Evolutionary conservation across 352 stramenopile genomes (phyloP).

Genomic region (Phytophthora aleatoria): DNA sequence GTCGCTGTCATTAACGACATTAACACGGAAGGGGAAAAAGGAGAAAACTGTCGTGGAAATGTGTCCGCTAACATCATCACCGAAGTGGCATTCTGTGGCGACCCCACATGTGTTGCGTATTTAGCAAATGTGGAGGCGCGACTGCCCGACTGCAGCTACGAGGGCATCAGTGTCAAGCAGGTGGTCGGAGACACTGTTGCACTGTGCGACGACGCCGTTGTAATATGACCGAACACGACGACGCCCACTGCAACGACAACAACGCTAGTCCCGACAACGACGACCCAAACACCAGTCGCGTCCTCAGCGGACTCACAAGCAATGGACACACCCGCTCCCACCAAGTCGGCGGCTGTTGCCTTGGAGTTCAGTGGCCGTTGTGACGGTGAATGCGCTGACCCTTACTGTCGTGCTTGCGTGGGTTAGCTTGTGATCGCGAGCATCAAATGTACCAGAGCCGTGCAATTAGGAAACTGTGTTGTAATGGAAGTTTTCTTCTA

Average conservation of each 20-base stretch:
- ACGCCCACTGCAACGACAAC: not conserved
- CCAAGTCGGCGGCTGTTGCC: not conserved
- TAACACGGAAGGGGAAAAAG: not conserved
- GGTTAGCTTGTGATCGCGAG: not conserved
- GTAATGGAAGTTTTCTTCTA: no score
- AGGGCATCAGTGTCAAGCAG: not conserved
- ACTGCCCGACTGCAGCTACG: not conserved
- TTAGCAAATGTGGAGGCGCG: not conserved
- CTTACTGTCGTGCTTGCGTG: not conserved
- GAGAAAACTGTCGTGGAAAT: not conserved
- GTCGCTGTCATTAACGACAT: not conserved
- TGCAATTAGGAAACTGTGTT: no score
- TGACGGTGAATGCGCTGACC: not conserved
- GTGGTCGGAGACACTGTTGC: not conserved
- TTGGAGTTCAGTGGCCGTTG: not conserved
- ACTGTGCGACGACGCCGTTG: not conserved
- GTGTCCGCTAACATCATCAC: not conserved
- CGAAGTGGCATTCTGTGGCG: not conserved
- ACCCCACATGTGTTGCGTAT: not conserved
- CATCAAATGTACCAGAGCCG: not conserved
- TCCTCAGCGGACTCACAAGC: conserved; percentile 7
- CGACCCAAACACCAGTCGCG: conserved; percentile 4
- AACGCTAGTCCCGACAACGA: not conserved
- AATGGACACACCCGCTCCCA: not conserved
- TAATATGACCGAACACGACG: not conserved